phyloP scores from a whole-genome alignment of 2,329 filamentous ascomycete genomes.

The Pseudogymnoascus sp. region DNA sequence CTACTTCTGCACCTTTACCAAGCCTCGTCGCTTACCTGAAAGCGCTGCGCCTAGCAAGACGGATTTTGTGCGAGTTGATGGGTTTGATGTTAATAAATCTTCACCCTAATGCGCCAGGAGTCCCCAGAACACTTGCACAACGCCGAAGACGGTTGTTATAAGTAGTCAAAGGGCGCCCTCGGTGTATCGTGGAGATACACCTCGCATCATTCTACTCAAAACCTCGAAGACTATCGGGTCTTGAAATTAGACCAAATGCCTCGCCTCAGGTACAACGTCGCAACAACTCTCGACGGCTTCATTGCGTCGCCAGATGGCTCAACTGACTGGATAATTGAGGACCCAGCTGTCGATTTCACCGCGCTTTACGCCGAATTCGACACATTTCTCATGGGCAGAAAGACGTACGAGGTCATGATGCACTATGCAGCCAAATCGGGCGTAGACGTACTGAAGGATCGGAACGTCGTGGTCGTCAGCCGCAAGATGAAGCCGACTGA shows the following conservation, averaged over 20 bases:
- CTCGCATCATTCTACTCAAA: too few species aligned
- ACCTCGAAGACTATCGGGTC: too few species aligned
- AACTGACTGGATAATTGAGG: conserved; percentile 28
- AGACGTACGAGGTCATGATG: conserved; percentile 28
- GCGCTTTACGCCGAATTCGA: conserved; percentile 27
- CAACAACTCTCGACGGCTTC: conserved; percentile 30
- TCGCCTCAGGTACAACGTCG: conserved; percentile 28
- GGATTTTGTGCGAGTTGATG: background rate
- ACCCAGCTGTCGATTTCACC: conserved; percentile 28
- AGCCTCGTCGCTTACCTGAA: too few species aligned
- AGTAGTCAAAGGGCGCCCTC: background rate
- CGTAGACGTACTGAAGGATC: conserved; percentile 16
- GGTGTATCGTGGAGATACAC: too few species aligned
- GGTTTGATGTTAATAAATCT: background rate
- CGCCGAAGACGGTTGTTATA: background rate
- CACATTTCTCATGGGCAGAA: conserved; percentile 31
- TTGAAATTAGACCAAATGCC: too few species aligned
- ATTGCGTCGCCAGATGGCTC: conserved; percentile 28
- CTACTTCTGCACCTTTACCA: too few species aligned
- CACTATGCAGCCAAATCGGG: conserved; percentile 19
- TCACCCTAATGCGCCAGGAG: background rate
- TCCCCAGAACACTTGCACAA: background rate
- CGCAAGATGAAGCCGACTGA: conserved; percentile 17
- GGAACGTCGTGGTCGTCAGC: conserved; percentile 28
- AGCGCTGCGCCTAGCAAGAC: too few species aligned